Base-by-base conservation (phyloP, 1,139 yeast species). In the Saccharomyces hybrid region DNA sequence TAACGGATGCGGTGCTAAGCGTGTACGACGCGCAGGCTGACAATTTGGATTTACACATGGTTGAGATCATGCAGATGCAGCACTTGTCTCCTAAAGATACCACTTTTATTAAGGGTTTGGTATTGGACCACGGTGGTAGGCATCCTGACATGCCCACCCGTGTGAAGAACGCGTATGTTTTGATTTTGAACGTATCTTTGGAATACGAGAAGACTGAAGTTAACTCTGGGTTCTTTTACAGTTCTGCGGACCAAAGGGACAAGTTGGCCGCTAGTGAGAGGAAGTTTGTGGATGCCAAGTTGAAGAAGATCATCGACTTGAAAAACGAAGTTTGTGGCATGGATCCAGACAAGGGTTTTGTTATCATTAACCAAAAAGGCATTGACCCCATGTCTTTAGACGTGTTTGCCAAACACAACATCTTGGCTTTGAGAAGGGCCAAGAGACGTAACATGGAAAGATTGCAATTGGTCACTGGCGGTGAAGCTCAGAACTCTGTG, bases 391-490 rank as follows among this genome's bases (percentile, higher is more conserved):
- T 93, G 95, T 90, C 98, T 14, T 77, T 95, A 61, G 99, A 95
- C 70, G 85, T 91, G 13, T 79, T 95, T 61, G 98, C 98, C 53
- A 90, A 89, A 71, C 87, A 95, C 72, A 89, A 88, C 61, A 93
- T 95, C 63, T 77, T 93, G 64, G 99, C 99, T 0, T 79, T 95
- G 65, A 85, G 99, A 77, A 84, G 99, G 70, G 99, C 99, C 49
- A 95, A 95, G 78, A 83, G 99, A 78, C 86, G 99, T 76, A 95
- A 95, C 73, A 93, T 95, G 99, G 99, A 95, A 75, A 84, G 99
- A 70, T 79, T 95, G 67, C 99, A 95, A 74, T 79, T 95, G 58
- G 90, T 91, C 50, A 88, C 96, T 63, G 99, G 98, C 28, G 99
- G 99, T 63, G 95, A 87, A 69, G 99, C 99, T 9, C 98, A 91